Evolutionary conservation across 441 rosid genomes (phyloP).

Genomic region (Hypseocharis bilobata): DNA sequence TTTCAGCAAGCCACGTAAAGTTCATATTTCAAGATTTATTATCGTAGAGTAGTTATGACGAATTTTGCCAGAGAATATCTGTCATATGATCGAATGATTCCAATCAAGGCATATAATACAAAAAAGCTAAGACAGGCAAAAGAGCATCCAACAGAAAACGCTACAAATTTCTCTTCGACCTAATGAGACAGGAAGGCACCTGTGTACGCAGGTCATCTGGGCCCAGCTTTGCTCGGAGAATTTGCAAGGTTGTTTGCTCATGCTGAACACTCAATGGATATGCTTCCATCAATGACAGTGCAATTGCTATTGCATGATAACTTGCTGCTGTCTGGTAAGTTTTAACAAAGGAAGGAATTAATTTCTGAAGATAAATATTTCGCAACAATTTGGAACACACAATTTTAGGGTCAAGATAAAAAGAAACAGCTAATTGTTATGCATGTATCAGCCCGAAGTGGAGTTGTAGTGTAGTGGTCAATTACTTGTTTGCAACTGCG

Average conservation of each 20-base stretch:
- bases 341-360: neutral
- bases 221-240: conserved; percentile 70
- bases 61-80: too few relatives aligned
- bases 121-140: conserved; percentile 1
- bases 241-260: conserved; percentile 70
- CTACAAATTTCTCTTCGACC: conserved; percentile 9
- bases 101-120: neutral
- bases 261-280: conserved; percentile 72
- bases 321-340: conserved; percentile 65
- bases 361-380: neutral
- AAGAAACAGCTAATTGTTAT: too few relatives aligned
- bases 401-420: too few relatives aligned
- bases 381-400: too few relatives aligned
- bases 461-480: too few relatives aligned
- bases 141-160: neutral
- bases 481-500: too few relatives aligned
- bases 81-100: neutral
- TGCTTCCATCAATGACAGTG: conserved; percentile 69
- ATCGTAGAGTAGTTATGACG: neutral
- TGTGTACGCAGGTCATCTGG: conserved; percentile 68
- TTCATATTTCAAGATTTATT: neutral
- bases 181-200: conserved; percentile 26
- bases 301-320: conserved; percentile 82
- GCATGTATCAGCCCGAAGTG: too few relatives aligned
- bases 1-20: conserved; percentile 2